Percentiles rank a stretch among this genome's conserved stretches.
These are phyloP conservation scores for Neofusicoccum sp. DNA, from an alignment of 2,329 filamentous ascomycete species.

Conservation along the genomic window DNA sequence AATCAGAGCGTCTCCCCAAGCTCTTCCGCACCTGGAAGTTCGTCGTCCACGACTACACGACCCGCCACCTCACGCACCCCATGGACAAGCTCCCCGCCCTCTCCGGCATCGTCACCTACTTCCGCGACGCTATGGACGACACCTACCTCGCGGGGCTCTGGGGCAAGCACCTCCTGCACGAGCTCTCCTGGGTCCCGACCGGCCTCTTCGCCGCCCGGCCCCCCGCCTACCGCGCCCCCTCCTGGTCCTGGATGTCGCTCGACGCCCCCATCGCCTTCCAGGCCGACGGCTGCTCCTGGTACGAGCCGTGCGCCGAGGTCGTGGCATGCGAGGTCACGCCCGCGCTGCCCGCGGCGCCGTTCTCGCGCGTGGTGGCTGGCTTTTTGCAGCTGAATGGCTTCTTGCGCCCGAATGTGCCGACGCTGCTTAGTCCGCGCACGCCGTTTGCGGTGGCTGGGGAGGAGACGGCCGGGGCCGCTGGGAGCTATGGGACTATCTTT, in stretches of 20 bases:
- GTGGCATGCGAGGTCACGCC: not conserved
- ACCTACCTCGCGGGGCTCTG: conserved; percentile 18
- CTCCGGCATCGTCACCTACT: conserved; percentile 16
- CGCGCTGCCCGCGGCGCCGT: not conserved
- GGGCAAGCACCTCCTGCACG: conserved; percentile 13
- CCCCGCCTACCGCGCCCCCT: conserved; percentile 2
- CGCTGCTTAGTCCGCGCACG: conserved; percentile 8
- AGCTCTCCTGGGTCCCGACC: conserved; percentile 10
- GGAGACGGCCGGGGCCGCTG: not conserved
- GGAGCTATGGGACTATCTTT: conserved; percentile 6
- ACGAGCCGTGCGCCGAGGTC: conserved; percentile 10
- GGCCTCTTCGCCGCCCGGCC: not conserved
- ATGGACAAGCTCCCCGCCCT: conserved; percentile 19
- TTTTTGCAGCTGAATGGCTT: not conserved
- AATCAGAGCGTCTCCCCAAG: not conserved
- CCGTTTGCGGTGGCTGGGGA: not conserved
- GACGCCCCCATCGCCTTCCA: conserved; percentile 15
- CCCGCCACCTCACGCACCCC: not conserved
- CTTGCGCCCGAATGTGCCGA: not conserved
- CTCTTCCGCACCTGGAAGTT: conserved; percentile 17
- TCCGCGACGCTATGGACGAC: conserved; percentile 12
- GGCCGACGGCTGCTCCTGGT: conserved; percentile 15
- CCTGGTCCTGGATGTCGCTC: conserved; percentile 12
- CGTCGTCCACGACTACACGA: conserved; percentile 19
- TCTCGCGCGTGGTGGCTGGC: not conserved